phyloP scores from a whole-genome alignment of 768 basidiomycete species.

The Termitomyces sp. region DNA sequence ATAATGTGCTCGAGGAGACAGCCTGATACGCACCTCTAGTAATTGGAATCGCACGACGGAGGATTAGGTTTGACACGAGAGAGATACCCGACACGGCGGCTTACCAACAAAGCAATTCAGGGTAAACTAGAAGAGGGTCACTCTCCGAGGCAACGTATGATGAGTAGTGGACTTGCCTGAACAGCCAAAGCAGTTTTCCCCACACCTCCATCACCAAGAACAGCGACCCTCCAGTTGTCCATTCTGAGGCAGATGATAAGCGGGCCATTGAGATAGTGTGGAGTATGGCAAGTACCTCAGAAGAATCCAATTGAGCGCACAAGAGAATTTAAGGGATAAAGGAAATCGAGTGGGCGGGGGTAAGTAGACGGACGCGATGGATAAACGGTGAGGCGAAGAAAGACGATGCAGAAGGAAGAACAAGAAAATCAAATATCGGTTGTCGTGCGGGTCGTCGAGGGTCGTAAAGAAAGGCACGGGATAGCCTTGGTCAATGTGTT shows the following conservation, averaged over 20 bases:
- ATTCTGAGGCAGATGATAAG: constrained; percentile 38
- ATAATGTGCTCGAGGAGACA: constrained; percentile 2
- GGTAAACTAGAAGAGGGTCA: constrained; percentile 61
- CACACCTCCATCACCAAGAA: constrained; percentile 95
- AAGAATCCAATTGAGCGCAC: constrained; percentile 26
- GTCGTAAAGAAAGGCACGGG: constrained; percentile 50
- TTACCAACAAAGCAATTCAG: constrained; percentile 93
- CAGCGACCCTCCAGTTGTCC: constrained; percentile 95
- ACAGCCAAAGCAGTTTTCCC: constrained; percentile 96
- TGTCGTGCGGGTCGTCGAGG: constrained; percentile 53
- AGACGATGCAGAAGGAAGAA: constrained; percentile 34
- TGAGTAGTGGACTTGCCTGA: constrained; percentile 53
- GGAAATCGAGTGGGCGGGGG: constrained; percentile 14
- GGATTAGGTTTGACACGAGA: constrained; percentile 3
- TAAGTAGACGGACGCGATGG: constrained; percentile 15
- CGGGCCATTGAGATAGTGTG: constrained; percentile 11
- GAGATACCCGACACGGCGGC: constrained; percentile 23
- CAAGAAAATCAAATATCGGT: constrained; percentile 28
- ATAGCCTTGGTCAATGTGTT: constrained; percentile 23
- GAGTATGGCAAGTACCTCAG: constrained; percentile 17
- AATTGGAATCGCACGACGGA: background rate
- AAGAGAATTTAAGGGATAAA: constrained; percentile 20
- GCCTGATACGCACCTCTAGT: constrained; percentile 45
- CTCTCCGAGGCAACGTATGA: constrained; percentile 1
- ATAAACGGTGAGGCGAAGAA: constrained; percentile 21